phyloP scores from a whole-genome alignment of 2,329 filamentous ascomycete species.

The Aureobasidium sp. region DNA sequence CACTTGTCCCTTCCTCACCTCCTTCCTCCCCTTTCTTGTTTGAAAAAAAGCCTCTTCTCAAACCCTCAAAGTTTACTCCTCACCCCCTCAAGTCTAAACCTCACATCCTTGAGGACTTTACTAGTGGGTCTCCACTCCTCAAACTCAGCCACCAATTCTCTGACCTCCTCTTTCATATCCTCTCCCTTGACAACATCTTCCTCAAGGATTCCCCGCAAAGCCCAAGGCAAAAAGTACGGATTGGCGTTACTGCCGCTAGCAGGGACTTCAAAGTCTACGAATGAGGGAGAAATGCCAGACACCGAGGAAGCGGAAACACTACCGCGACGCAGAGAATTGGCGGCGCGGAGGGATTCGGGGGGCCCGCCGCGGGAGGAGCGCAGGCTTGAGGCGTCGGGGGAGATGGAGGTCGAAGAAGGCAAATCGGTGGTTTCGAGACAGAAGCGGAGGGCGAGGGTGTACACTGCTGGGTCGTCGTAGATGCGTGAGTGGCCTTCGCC shows the following conservation, averaged over 20 bases:
- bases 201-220: conserved; percentile 86
- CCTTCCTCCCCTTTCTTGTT: background rate
- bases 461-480: conserved; percentile 83
- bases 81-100: conserved; percentile 86
- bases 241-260: conserved; percentile 48
- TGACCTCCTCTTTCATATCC: conserved; percentile 60
- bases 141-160: conserved; percentile 74
- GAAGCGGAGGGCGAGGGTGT: conserved; percentile 50
- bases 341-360: conserved; percentile 21
- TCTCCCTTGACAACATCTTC: conserved; percentile 84
- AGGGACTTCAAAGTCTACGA: conserved; percentile 33
- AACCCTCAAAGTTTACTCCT: conserved; percentile 61
- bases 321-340: conserved; percentile 27
- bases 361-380: conserved; percentile 19
- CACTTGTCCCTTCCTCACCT: too few species aligned
- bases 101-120: conserved; percentile 91
- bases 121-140: conserved; percentile 87
- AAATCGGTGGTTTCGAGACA: conserved; percentile 38
- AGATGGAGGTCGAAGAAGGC: background rate
- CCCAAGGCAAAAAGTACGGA: conserved; percentile 89
- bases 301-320: conserved; percentile 17
- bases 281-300: conserved; percentile 24
- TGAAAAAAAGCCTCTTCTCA: background rate
- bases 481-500: conserved; percentile 90
- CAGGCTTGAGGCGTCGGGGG: background rate